Conservation (phyloP, 306 rosid species). For the Oxytropis ochrocephala region DNA sequence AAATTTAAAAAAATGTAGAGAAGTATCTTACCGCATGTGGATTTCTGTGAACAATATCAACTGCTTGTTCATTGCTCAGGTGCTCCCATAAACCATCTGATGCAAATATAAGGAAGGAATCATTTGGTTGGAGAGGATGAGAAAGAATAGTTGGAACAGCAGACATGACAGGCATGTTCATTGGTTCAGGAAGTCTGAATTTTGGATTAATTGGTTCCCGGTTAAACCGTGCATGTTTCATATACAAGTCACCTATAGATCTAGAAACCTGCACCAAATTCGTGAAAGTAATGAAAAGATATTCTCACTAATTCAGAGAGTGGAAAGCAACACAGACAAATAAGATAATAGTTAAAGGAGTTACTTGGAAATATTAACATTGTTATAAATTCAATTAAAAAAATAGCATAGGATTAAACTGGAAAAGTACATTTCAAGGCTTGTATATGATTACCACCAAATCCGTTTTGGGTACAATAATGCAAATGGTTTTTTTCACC, state of each 20-base stretch:
- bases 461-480: not conserved
- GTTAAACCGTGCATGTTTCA: constrained; percentile 76
- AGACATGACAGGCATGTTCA: constrained; percentile 72
- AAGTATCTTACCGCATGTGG: constrained; percentile 57
- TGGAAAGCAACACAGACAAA: not conserved
- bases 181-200: constrained; percentile 86
- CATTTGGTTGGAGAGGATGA: constrained; percentile 76
- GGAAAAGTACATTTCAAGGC: not conserved
- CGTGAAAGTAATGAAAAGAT: not conserved
- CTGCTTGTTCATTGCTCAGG: constrained; percentile 82
- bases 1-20: not conserved
- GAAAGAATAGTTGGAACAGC: constrained; percentile 72
- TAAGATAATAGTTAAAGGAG: constrained; percentile 10
- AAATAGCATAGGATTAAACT: not conserved
- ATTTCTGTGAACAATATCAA: constrained; percentile 74
- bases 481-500: not conserved
- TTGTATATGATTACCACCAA: not conserved
- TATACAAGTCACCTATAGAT: constrained; percentile 84
- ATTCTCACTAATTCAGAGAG: not conserved
- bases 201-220: constrained; percentile 60
- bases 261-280: constrained; percentile 73
- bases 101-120: constrained; percentile 94
- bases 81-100: constrained; percentile 99
- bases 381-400: not conserved
- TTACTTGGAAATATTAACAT: not conserved